Evolutionary conservation across 2,329 filamentous ascomycete species (phyloP), one percentile per base, ranked within the genome.

Genomic region (Fusarium marasasianum): DNA sequence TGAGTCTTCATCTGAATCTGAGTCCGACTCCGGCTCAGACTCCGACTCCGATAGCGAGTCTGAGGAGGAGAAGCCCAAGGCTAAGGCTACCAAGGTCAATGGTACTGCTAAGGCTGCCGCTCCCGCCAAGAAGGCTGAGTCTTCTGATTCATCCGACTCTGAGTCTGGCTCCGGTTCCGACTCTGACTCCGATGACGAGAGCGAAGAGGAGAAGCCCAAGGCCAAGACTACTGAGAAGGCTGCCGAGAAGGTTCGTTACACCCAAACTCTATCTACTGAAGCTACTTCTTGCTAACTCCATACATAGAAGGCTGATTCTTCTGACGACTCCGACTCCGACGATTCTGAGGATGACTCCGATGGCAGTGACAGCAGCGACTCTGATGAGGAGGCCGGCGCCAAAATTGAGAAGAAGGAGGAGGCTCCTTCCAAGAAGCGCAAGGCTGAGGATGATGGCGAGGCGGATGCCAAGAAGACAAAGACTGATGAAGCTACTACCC

Each of bases 401-500:
- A 80, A 83, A 66, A 81, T 81, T 35, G 79, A 81, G 60, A 80
- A 82, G 75, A 80, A 80, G 45, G 81, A 83, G 54, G 81, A 82
- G 51, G 76, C 82, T 53, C 83, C 86, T 60, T 82, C 83, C 72
- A 86, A 87, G 82, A 84, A 87, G 83, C 84, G 83, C 76, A 84
- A 87, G 83, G 83, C 83, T 64, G 86, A 87, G 75, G 86, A 88
- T 51, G 81, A 84, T 62, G 85, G 86, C 65, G 82, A 84, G 38
- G 65, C 73, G 60, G 83, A 88, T 41, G 84, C 87, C 69, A 94
- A 94, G 89, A 93, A 93, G 87, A 84, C 86, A 81, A 93, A 93
- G 88, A 88, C 87, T 41, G 89, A 91, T 64, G 83, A 70, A 44
- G 72, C 82, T 41, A 78, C 80, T 43, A 97, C 95, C 79, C 91